These are phyloP conservation scores for Mercurialis annua DNA, from an alignment of 345 rosid species.

Conservation along the genomic window DNA sequence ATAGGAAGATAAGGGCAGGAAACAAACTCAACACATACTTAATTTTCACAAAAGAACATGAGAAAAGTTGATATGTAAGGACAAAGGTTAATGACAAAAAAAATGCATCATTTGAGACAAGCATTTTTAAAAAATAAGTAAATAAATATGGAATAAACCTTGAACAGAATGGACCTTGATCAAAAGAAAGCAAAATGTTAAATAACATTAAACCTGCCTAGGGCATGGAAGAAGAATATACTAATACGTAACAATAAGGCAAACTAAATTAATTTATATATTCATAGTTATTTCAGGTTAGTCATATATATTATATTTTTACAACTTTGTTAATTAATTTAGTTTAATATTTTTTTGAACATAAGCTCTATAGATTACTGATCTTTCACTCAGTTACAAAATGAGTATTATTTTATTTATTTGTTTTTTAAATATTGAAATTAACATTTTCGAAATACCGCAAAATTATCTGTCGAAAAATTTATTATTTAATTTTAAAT, in stretches of 20 bases:
- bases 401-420: no score
- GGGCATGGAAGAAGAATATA: background rate
- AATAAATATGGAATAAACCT: background rate
- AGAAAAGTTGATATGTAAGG: slow-evolving; percentile 26
- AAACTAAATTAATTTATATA: background rate
- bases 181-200: background rate
- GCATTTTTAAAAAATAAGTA: background rate
- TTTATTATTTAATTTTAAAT: no score
- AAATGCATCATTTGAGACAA: slow-evolving; percentile 2
- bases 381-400: no score
- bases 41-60: slow-evolving; percentile 14
- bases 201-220: background rate
- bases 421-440: no score
- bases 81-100: slow-evolving; percentile 1
- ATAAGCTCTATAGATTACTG: no score
- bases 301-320: no score
- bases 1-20: background rate
- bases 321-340: no score
- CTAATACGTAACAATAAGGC: background rate
- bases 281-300: no score
- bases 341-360: no score
- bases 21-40: slow-evolving; percentile 19
- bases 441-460: no score
- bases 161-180: slow-evolving; percentile 14
- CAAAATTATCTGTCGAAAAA: no score